phyloP scores from a whole-genome alignment of 164 flowering plant genomes.

The Chimonanthus salicifolius region DNA sequence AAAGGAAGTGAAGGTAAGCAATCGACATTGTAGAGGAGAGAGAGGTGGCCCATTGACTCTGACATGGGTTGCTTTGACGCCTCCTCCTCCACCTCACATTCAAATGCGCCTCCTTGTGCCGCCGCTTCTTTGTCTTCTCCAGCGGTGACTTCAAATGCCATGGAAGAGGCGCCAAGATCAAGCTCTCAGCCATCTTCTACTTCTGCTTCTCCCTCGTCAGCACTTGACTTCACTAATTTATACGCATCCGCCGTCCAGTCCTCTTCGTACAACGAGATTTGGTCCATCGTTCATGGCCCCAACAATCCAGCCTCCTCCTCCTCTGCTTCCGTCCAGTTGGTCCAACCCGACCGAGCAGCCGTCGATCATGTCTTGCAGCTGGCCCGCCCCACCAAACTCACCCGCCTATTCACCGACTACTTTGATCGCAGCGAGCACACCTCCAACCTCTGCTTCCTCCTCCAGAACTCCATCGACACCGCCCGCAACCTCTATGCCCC shows the following conservation, averaged over 20 bases:
- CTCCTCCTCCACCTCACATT: no score
- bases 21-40: no score
- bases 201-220: no score
- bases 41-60: no score
- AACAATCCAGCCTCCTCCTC: background rate
- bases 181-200: no score
- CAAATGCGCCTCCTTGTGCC: no score
- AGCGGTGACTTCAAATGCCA: no score
- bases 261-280: constrained; percentile 62
- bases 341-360: constrained; percentile 47
- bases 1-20: no score
- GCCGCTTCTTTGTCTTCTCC: no score
- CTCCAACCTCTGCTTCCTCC: constrained; percentile 41
- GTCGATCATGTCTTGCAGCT: constrained; percentile 47
- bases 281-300: constrained; percentile 43
- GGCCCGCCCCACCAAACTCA: constrained; percentile 32
- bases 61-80: no score
- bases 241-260: constrained; percentile 49
- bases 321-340: constrained; percentile 27
- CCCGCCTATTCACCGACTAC: constrained; percentile 43
- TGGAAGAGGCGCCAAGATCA: no score
- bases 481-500: constrained; percentile 50
- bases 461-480: constrained; percentile 27
- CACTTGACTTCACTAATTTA: constrained; percentile 37
- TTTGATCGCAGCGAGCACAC: constrained; percentile 63